Evolutionary conservation across 805 yeast genomes (phyloP), one percentile per base, ranked within the genome.

Genomic region (Lipomyces starkeyi): DNA sequence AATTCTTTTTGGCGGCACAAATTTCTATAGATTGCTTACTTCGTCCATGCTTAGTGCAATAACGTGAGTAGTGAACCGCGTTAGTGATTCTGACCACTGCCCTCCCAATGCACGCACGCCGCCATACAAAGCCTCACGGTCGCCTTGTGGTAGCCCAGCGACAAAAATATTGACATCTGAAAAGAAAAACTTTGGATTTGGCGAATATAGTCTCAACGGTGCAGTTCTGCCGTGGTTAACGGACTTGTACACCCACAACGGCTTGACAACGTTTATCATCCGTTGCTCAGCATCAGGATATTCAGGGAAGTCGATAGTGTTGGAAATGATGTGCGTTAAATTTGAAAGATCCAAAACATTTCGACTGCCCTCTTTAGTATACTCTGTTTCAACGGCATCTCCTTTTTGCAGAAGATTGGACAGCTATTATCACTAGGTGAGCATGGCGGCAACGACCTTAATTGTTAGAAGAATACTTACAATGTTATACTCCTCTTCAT

Each of bases 61-160:
- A 47, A 92, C 82, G 81, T 94, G 98, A 0, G 97, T 91, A 1
- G 97, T 91, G 71, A 84, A 85, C 63, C 84, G 84, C 8, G 91
- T 87, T 37, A 93, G 80, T 11, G 80, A 80, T 68, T 88, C 89
- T 54, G 86, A 80, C 74, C 82, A 87, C 43, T 85, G 87, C 2
- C 97, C 98, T 1, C 98, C 98, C 68, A 91, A 83, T 0, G 91
- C 87, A 25, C 85, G 78, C 0, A 89, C 89, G 0, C 90, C 91
- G 6, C 87, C 88, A 71, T 87, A 84, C 17, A 91, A 82, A n/a
- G 85, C 86, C 64, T 88, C 93, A 59, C 85, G 83, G 70, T 88
- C 92, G 3, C 87, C 86, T 1, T 80, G 80, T 0, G 88, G 83
- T 32, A 86, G 76, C 34, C 86, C 85, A 7, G 90, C 87, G 14